phyloP scores from a whole-genome alignment of 2,329 filamentous ascomycete species.

The Blastomyces emzantsi region DNA sequence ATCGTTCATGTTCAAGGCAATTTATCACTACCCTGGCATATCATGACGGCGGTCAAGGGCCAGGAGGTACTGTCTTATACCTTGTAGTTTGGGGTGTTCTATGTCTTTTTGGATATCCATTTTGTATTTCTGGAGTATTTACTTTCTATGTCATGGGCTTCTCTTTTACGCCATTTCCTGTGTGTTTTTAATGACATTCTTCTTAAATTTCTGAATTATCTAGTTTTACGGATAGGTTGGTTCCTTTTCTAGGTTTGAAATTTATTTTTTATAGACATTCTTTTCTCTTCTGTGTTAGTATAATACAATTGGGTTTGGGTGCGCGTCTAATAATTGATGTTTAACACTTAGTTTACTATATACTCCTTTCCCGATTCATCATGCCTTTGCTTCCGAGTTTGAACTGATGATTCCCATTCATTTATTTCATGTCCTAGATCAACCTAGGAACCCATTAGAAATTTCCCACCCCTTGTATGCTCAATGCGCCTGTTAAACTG shows the following conservation, averaged over 20 bases:
- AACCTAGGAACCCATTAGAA: neutral
- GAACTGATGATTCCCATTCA: neutral
- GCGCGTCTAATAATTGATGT: neutral
- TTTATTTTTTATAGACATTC: neutral
- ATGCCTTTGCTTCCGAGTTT: neutral
- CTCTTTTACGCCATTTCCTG: neutral
- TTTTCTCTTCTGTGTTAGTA: neutral
- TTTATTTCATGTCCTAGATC: neutral
- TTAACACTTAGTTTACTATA: neutral
- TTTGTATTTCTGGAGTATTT: neutral
- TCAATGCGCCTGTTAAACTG: neutral
- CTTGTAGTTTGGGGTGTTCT: slow-evolving; percentile 21
- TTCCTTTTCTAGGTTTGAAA: neutral
- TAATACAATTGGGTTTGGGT: neutral
- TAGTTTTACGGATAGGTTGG: neutral
- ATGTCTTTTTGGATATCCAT: neutral
- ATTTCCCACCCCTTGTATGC: neutral
- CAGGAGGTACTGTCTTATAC: slow-evolving; percentile 36
- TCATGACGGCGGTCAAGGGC: slow-evolving; percentile 37
- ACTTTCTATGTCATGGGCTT: neutral
- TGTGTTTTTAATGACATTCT: neutral
- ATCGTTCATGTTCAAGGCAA: slow-evolving; percentile 33
- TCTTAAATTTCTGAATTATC: neutral
- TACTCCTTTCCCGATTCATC: neutral
- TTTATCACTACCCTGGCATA: slow-evolving; percentile 40